These are phyloP conservation scores for Stagonosporopsis vannaccii DNA, from an alignment of 2,329 filamentous ascomycete genomes.

Conservation along the genomic window DNA sequence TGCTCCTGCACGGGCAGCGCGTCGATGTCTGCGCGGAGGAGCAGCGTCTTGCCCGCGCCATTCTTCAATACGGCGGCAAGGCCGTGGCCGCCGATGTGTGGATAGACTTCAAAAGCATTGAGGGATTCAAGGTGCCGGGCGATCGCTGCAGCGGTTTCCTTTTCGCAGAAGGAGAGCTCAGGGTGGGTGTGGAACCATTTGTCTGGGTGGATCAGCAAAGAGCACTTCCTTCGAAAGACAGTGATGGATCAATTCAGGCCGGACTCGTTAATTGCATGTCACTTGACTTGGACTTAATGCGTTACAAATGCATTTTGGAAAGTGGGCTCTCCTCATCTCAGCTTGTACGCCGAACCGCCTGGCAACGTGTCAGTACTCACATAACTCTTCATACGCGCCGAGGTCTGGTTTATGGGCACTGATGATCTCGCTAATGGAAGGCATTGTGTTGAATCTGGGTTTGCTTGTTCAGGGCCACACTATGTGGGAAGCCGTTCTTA, in stretches of 20 bases:
- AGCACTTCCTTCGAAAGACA: neutral
- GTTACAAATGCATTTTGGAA: neutral
- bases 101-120: constrained; percentile 54
- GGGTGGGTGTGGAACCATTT: constrained; percentile 47
- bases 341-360: constrained; percentile 4
- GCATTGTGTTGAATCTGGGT: constrained; percentile 25
- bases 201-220: constrained; percentile 23
- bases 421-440: constrained; percentile 39
- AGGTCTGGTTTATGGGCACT: constrained; percentile 35
- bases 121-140: constrained; percentile 36
- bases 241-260: neutral
- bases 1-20: constrained; percentile 65
- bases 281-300: neutral
- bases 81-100: constrained; percentile 66
- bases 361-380: constrained; percentile 24
- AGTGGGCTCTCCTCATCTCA: neutral
- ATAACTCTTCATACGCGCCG: constrained; percentile 43
- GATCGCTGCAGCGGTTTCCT: constrained; percentile 42
- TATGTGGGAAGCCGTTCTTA: neutral
- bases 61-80: constrained; percentile 65
- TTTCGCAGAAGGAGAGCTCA: constrained; percentile 48
- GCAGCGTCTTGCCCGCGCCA: constrained; percentile 61
- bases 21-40: constrained; percentile 70
- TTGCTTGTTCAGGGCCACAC: neutral
- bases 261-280: neutral